Conservation (phyloP, 2,329 filamentous ascomycete species). For the Alternaria ethzedia region DNA sequence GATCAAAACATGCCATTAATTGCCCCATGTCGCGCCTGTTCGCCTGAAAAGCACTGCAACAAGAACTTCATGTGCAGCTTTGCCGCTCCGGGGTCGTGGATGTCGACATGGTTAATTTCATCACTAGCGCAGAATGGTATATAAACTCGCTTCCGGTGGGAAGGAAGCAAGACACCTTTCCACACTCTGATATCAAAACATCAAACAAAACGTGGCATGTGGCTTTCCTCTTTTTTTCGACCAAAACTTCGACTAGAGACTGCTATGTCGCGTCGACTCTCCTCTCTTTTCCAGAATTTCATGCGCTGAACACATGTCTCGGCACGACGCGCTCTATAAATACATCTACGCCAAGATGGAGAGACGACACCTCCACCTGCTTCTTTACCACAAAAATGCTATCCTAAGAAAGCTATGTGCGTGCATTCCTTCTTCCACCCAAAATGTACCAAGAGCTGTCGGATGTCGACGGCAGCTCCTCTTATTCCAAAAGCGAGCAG, state of each 20-base stretch:
- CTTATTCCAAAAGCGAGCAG: background rate
- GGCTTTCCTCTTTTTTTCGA: too few relatives aligned
- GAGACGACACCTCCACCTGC: background rate
- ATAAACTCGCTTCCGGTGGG: background rate
- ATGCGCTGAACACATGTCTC: background rate
- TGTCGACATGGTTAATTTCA: too few relatives aligned
- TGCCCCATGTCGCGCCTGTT: too few relatives aligned
- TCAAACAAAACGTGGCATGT: too few relatives aligned
- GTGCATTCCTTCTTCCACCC: background rate
- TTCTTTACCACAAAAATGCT: too few relatives aligned
- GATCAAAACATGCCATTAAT: too few relatives aligned
- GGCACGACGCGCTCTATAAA: background rate
- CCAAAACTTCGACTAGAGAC: too few relatives aligned
- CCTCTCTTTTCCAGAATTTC: background rate
- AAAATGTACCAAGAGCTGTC: background rate
- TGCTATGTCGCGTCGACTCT: background rate
- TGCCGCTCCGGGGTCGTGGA: too few relatives aligned
- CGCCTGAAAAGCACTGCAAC: too few relatives aligned
- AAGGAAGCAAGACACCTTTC: background rate
- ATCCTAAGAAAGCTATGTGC: too few relatives aligned
- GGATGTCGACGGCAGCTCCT: background rate
- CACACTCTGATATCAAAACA: background rate
- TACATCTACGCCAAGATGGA: background rate
- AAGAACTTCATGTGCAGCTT: too few relatives aligned
- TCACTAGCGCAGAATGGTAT: background rate